Evolutionary conservation across 2,329 filamentous ascomycete species (phyloP), one percentile per base, ranked within the genome.

Genomic region (Pseudogymnoascus sp.): DNA sequence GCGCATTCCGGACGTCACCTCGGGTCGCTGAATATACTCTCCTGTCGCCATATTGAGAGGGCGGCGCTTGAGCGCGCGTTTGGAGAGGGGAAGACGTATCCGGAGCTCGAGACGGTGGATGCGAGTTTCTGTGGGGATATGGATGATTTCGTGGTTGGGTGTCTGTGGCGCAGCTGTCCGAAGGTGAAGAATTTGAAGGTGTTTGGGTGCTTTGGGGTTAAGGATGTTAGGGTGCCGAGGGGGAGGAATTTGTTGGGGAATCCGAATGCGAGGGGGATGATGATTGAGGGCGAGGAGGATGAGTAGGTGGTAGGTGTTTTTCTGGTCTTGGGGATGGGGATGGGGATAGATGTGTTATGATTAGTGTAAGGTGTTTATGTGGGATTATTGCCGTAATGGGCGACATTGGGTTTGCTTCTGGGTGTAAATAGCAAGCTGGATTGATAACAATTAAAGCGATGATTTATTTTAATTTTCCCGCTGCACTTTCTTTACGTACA

Each of bases 31-130:
- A 90, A 96, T 71, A 79, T 97, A n/a, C 84, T 90, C 12, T 90
- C 88, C 0, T 96, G 91, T 72, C 88, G 93, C 2, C 89, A 96
- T 73, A 93, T 97, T 66, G 82, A 85, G 1, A 80, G 82, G 36
- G 77, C 83, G 14, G 86, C 90, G 0, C 92, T 96, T 64, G 85
- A 90, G 66, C 82, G 87, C 8, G 87, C 89, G 0, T 97, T 97
- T 70, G 59, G 18, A 3, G 60, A 43, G 14, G 60, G 36, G 18
- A 49, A 62, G 21, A 38, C n/a, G 43, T 97, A 96, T 68, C 85
- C 88, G 0, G 79, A 85, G 9, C 79, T 97, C 36, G 78, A 79
- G 65, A 83, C 88, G 63, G 78, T 96, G 46, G 91, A 96, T 72
- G 78, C 95, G 46, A 90, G 88, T 62, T 96, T 96, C 74, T 88